Conservation (phyloP, 2,329 filamentous ascomycete species). For the Cercospora brassicicola region DNA sequence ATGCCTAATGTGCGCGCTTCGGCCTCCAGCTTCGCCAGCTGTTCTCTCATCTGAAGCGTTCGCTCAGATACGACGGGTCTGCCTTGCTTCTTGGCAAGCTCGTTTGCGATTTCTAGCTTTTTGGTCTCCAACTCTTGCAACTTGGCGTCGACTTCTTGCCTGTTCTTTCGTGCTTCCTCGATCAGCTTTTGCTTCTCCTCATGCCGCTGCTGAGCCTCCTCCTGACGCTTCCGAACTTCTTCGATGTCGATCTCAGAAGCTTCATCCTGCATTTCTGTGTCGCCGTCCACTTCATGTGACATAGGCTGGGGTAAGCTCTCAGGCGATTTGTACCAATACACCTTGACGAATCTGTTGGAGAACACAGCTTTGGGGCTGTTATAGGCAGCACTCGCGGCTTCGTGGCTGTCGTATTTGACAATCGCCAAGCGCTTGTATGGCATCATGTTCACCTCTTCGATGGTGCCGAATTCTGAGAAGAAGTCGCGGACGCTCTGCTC, state of each 20-base stretch:
- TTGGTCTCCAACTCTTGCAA: conserved; percentile 65
- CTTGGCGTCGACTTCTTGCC: conserved; percentile 64
- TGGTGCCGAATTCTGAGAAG: conserved; percentile 70
- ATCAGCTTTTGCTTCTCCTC: conserved; percentile 65
- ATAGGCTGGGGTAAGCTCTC: conserved; percentile 31
- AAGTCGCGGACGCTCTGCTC: conserved; percentile 67
- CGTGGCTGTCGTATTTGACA: conserved; percentile 67
- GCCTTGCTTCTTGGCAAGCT: conserved; percentile 58
- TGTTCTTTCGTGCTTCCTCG: conserved; percentile 62
- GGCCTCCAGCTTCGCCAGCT: conserved; percentile 70
- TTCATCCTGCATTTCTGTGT: conserved; percentile 34
- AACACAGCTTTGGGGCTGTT: conserved; percentile 77
- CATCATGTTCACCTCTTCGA: conserved; percentile 65
- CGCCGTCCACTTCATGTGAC: conserved; percentile 19
- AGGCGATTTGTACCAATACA: conserved; percentile 68
- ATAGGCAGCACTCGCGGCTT: conserved; percentile 68
- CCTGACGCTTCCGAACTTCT: conserved; percentile 67
- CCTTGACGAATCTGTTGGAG: conserved; percentile 81
- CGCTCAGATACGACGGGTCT: conserved; percentile 44
- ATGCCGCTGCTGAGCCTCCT: conserved; percentile 68
- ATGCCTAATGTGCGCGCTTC: conserved; percentile 71
- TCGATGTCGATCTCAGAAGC: conserved; percentile 64
- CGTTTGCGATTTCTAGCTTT: conserved; percentile 61
- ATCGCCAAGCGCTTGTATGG: conserved; percentile 66
- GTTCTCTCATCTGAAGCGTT: conserved; percentile 67